Base-by-base conservation (phyloP, 768 basidiomycete genomes). In the Ramaria rubella region DNA sequence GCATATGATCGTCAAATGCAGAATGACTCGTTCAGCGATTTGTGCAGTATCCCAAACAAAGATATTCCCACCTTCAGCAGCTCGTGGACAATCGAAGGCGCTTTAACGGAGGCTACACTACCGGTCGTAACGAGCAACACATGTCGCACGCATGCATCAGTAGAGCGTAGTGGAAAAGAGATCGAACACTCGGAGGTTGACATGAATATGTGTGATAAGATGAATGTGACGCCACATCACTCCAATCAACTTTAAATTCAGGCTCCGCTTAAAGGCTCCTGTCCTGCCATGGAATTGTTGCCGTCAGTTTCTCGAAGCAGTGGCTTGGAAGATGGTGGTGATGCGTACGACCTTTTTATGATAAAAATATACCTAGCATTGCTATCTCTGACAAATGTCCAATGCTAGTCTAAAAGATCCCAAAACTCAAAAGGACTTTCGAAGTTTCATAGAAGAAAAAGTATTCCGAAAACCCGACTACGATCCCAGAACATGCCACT, bases 31-130 rank as follows among this genome's bases (percentile, higher is more conserved):
- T n/a, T n/a, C n/a, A n/a, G n/a, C n/a, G n/a, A n/a, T n/a, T n/a
- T n/a, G n/a, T n/a, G n/a, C n/a, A n/a, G n/a, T n/a, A n/a, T n/a
- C n/a, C n/a, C n/a, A n/a, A n/a, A n/a, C 26, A 43, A 19, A 4
- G 26, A 42, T 15, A 43, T 38, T 78, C 87, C 43, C 51, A 87
- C 86, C 60, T 73, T 72, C 42, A 87, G 73, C 29, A 98, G 76
- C 60, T 86, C 87, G 27, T 76, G 69, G 19, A 91, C 90, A 58
- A 99, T 96, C 52, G 96, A 77, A 4, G 94, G 93, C 1, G 85
- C 85, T 65, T 97, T 98, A 66, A 98, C 81, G 51, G 92, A 92
- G 0, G 95, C 94, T 8, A 99, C 95, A 65, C 90, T 94, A n/a
- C 95, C 94, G 0, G 92, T 90, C 0, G 88, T 85, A 58, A 97